Evolutionary conservation across 306 rosid genomes (phyloP).

Genomic region (Cicer arietinum): DNA sequence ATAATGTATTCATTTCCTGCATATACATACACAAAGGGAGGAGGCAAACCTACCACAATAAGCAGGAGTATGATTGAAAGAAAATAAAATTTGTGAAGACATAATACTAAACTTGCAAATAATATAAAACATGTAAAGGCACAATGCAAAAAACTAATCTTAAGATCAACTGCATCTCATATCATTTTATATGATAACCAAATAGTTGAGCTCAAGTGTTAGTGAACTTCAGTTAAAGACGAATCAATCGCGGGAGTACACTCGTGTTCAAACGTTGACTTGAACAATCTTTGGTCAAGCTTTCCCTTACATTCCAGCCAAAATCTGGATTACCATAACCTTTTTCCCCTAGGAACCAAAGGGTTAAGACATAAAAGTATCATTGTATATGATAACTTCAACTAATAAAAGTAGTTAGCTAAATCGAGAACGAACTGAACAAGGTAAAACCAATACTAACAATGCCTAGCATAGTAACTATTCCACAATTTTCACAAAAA

Average conservation of each 20-base stretch:
- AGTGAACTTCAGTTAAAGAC: too few relatives aligned
- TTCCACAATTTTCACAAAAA: slow-evolving; percentile 17
- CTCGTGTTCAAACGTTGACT: neutral
- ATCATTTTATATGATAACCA: too few relatives aligned
- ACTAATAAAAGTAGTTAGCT: neutral
- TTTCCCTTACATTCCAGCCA: neutral
- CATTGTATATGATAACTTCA: neutral
- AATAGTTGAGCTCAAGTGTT: too few relatives aligned
- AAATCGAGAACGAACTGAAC: neutral
- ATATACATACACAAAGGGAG: slow-evolving; percentile 35
- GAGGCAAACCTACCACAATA: slow-evolving; percentile 1
- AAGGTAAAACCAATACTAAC: neutral
- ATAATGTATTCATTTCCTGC: slow-evolving; percentile 98
- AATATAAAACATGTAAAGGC: slow-evolving; percentile 7
- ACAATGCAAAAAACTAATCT: neutral
- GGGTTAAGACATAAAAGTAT: neutral
- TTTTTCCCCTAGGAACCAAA: neutral
- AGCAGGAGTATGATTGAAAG: slow-evolving; percentile 29
- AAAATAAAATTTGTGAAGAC: slow-evolving; percentile 21
- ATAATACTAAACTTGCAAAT: slow-evolving; percentile 11
- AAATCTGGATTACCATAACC: neutral
- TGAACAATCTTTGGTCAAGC: neutral
- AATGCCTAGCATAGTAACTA: neutral
- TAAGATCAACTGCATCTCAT: too few relatives aligned
- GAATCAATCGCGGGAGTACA: neutral